Evolutionary conservation across 106 monocot species (phyloP), one percentile per base, ranked within the genome.

Genomic region (Apostasia shenzhenica): DNA sequence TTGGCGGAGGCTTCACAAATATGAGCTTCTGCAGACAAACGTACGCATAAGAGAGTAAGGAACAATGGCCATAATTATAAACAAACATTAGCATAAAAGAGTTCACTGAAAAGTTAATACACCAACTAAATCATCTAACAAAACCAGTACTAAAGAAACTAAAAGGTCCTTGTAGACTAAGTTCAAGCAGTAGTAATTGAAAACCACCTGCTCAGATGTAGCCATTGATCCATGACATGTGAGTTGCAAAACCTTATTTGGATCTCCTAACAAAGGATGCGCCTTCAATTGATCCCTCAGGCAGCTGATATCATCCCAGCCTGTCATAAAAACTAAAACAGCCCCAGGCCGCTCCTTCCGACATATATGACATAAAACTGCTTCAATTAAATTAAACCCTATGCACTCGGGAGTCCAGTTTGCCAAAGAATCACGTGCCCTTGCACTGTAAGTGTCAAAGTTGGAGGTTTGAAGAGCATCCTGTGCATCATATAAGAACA

Each of bases 141-240:
- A 26, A 26, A 26, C 26, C 0, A 26, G 26, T 26, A 26, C 26
- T 26, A 26, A 26, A 26, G 26, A 26, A 26, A 26, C 26, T 26
- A 26, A 26, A 26, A 26, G 26, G 26, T 26, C 26, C 26, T 26
- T 26, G 26, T 26, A 26, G 26, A 26, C 26, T 26, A 26, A 26
- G 26, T 26, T 26, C 26, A 26, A 12, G 2, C 37, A 5, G 45
- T 13, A 63, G 12, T 63, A 12, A 63, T n/a, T 45, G 62, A 46
- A 38, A 59, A 63, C 50, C 72, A 90, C 99, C 85, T 99, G 99
- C 81, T 93, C 99, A 68, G 93, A 85, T 64, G 99, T 93, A 78
- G 99, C 99, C 99, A 99, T 99, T 14, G 99, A 99, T 6, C 99
- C 99, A 85, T 99, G 99, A 69, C 99, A 99, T 47, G 99, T 80